A percentile compares a stretch with the other conserved stretches of the same genome.
phyloP scores from a whole-genome alignment of 2,329 filamentous ascomycete species.

The Niveomyces coronatus region DNA sequence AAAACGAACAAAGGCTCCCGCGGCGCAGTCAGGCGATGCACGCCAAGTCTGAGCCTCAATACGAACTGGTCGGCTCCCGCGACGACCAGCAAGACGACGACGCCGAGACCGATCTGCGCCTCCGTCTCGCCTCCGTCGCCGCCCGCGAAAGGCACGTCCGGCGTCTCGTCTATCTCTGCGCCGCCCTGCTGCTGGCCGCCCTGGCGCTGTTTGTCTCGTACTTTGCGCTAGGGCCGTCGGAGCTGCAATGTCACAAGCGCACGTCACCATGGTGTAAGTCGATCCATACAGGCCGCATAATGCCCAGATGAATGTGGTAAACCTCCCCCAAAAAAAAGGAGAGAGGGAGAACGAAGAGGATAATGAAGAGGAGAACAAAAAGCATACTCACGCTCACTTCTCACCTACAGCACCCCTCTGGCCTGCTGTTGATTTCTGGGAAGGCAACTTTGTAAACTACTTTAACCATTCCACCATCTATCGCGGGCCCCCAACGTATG shows the following conservation, averaged over 20 bases:
- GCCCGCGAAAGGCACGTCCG: not conserved
- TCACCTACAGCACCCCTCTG: not conserved
- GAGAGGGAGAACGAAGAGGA: too few species aligned
- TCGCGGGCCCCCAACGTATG: conserved; percentile 3
- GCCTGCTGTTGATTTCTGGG: not conserved
- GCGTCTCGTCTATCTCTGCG: not conserved
- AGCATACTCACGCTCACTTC: not conserved
- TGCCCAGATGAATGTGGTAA: not conserved
- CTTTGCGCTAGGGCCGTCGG: conserved; percentile 17
- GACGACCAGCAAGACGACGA: not conserved
- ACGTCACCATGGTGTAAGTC: conserved; percentile 6
- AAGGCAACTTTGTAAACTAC: conserved; percentile 4
- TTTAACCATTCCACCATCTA: conserved; percentile 4
- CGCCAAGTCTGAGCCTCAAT: not conserved
- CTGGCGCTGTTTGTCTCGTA: not conserved
- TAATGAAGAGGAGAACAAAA: too few species aligned
- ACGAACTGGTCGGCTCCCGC: not conserved
- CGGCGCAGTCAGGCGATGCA: too few species aligned
- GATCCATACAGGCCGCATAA: too few species aligned
- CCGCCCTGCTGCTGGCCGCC: not conserved
- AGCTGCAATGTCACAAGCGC: not conserved
- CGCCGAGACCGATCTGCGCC: not conserved
- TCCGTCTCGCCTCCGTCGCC: not conserved
- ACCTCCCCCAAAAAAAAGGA: not conserved
- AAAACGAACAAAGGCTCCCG: too few species aligned